Base-by-base conservation (phyloP, 2,329 filamentous ascomycete genomes). In the Aotearoamyces nothofagi region DNA sequence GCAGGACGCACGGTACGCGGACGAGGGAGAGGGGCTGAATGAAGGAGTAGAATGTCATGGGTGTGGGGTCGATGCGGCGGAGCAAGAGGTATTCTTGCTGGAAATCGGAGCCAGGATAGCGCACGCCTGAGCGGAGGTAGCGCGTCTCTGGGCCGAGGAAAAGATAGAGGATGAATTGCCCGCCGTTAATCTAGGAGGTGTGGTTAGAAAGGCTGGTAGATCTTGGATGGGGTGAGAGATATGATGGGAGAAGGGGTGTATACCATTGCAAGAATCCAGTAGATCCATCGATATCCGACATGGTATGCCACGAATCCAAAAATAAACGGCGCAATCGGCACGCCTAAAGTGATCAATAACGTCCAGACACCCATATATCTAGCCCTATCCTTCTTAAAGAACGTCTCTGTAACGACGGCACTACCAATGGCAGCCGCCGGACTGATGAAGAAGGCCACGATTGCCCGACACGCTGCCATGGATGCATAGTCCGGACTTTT, bases 311-410 rank as follows among this genome's bases (percentile, higher is more conserved):
- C 63, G 22, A 44, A 47, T 4, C 53, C 49, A 12, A 59, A 34
- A 4, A 49, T 47, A 41, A 45, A 34, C 28, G 39, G 19, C 15
- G 29, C 47, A 31, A 36, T 11, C 9, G 39, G 36, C 3, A 33
- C 39, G 35, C 29, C 38, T 12, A 37, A 24, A 11, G 31, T 27
- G 8, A 36, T 29, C 55, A 39, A 12, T 24, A 41, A 28, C 2
- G 63, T 68, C 65, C 63, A 66, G 10, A 66, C 49, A 17, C 64
- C 64, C 58, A 68, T 65, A 27, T 61, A 63, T 34, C 53, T 52
- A 5, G 54, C 63, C 17, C 63, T 47, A 23, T 68, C 60, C 24
- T 56, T 57, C 39, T 59, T 61, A 44, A 68, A 68, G 29, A 63
- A 67, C 1, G 60, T 66, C 38, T 69, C 64, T 9, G 61, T 61